Percentiles rank a stretch among this genome's conserved stretches.
Conservation (phyloP, 2,329 filamentous ascomycete species). For the Penicillium paneum region DNA sequence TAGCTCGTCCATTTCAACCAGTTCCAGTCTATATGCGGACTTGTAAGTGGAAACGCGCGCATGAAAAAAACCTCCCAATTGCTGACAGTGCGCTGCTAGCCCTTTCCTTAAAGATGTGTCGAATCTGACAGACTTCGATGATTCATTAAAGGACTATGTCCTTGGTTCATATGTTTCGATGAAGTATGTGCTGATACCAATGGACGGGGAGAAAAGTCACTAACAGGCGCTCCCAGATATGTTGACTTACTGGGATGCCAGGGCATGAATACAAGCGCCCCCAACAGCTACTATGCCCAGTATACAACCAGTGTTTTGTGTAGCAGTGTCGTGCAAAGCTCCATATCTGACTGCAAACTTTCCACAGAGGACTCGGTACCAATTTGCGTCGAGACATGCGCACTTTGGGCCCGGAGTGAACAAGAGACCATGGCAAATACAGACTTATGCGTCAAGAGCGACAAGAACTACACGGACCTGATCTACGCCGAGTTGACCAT, state of each 20-base stretch:
- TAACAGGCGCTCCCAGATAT: constrained; percentile 59
- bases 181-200: constrained; percentile 58
- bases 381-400: constrained; percentile 86
- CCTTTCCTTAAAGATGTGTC: constrained; percentile 83
- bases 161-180: constrained; percentile 68
- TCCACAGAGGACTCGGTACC: constrained; percentile 64
- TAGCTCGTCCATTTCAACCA: constrained; percentile 67
- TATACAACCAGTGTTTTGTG: constrained; percentile 91
- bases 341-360: constrained; percentile 65
- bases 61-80: constrained; percentile 13
- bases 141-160: constrained; percentile 67
- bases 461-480: constrained; percentile 64
- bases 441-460: constrained; percentile 66
- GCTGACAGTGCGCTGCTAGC: constrained; percentile 49
- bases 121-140: constrained; percentile 73
- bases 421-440: constrained; percentile 74
- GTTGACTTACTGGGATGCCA: constrained; percentile 75
- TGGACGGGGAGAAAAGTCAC: background rate
- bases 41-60: constrained; percentile 56
- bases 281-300: constrained; percentile 80
- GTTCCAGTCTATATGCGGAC: constrained; percentile 53
- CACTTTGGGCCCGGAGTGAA: constrained; percentile 68
- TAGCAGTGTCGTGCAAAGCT: constrained; percentile 91
- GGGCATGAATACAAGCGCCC: constrained; percentile 71
- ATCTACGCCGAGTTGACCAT: constrained; percentile 91